Base-by-base conservation (phyloP, 495 filamentous ascomycete genomes). In the Schizothecium vesticola region DNA sequence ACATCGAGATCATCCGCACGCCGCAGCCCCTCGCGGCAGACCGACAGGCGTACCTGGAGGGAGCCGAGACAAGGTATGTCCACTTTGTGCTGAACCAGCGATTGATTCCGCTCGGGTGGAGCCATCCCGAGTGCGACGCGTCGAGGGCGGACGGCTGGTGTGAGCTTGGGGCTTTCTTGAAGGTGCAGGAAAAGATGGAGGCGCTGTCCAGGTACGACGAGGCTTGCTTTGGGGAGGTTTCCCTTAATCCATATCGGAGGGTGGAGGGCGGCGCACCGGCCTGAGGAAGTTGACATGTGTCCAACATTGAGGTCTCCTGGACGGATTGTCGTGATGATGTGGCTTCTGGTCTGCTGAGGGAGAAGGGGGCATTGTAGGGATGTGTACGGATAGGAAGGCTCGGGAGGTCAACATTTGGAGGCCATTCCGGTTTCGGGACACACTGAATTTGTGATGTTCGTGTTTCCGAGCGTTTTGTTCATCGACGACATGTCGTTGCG, bases 41-140 rank as follows among this genome's bases (percentile, higher is more conserved):
- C 56, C 77, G 87, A 24, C 73, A 74, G 25, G 71, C 70, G 3
- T 82, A 84, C 61, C 63, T 73, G 25, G 74, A 61, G 22, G 67
- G 69, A 23, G 19, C 21, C 10, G 77, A 80, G 65, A 89, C 86
- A 4, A 80, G 72, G 12, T 90, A 90, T 70, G 78, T 91, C 6
- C 87, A 89, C 73, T 89, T 91, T 73, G 74, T 90, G 10, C 79
- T 88, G 28, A 89, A 90, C 70, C 87, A 89, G 75, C 77, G 87
- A 21, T 90, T 86, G 0, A 64, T 91, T 0, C 88, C 88, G 2
- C 76, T 90, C 0, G 86, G 86, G 9, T 71, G 70, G 29, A 87
- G 85, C 66, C 84, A 86, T 60, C 70, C 82, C 12, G 82, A 80
- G n/a, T 91, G 88, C 73, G 86, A 82, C 19, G 73, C 63, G 11